Evolutionary conservation across 257 asterid species (phyloP), one percentile per base, ranked within the genome.

Genomic region (Salvia splendens): DNA sequence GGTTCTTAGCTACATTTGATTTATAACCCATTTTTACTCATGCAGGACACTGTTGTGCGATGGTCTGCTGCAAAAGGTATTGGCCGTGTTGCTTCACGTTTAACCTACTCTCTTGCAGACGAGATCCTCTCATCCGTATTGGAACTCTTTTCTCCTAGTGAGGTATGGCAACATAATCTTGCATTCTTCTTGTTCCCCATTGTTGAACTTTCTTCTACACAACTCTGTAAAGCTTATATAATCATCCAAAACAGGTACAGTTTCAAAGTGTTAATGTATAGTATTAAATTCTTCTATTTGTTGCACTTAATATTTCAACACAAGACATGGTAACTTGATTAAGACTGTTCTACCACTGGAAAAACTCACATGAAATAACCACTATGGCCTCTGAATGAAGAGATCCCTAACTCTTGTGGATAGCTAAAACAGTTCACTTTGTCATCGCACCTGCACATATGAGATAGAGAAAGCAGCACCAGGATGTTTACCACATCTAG

Each of bases 1-100:
- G 41, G 20, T 40, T 64, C 60, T 42, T 47, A 41, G 36, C 45
- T 35, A 17, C 47, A 38, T 67, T 64, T 62, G 60, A 65, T 65
- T 52, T 36, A 20, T 65, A 40, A 6, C 52, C 57, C 53, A 43
- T 72, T 33, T 40, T 4, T 59, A 57, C 65, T 66, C 64, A 70
- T 71, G 77, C 65, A 93, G 99, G 99, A 88, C 78, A 93, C 99
- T 63, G 92, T 93, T 36, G 99, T 93, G 61, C 89, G 99, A 61
- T 93, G 99, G 99, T 93, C 99, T 73, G 95, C 97, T 71, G 99
- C 99, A 70, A 93, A 93, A 82, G 99, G 99, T 69, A 77, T 93
- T 75, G 99, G 99, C 68, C 96, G 99, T 15, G 80, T 90, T 68
- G 78, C 95, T 52, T 85, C 99, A 71, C 88, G 88, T 54, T 77